Evolutionary conservation across 441 rosid species (phyloP), one percentile per base, ranked within the genome.

Genomic region (Cnidoscolus chayamansa): DNA sequence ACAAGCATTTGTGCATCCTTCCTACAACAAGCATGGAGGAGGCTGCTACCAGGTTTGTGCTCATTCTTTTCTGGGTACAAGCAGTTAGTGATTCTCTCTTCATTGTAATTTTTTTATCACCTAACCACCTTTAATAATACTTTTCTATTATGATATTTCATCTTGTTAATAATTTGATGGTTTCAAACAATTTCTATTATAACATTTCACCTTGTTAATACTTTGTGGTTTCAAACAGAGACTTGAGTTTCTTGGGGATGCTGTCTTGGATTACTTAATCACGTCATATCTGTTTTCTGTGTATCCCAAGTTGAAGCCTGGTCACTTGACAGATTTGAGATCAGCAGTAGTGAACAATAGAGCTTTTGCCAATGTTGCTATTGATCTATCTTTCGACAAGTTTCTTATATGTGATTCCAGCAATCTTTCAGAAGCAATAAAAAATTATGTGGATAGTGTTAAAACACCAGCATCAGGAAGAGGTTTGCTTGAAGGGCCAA

Each of bases 201-300:
- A 71, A 72, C 67, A 75, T 76, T 71, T 54, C 63, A 70, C 71
- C 58, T 37, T 74, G 51, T 56, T 74, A 55, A 73, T 75, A 7
- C 49, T 73, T 76, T 45, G 55, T 72, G 61, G 65, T 68, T 79
- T 82, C 64, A 47, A 61, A 63, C 90, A 94, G 99, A 87, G 99
- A 84, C 78, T 95, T 84, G 99, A 95, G 89, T 95, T 95, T 84
- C 94, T 95, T 69, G 99, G 99, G 83, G 99, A 95, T 79, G 98
- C 99, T 73, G 88, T 91, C 76, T 83, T 92, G 89, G 99, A 95
- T 83, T 95, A 90, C 83, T 84, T 92, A 78, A 92, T 95, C 78
- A 90, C 94, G 19, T 95, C 98, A 65, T 91, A 87, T 82, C 86
- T 90, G 13, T 94, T 84, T 83, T 84, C 99, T 6, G 88, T 70